phyloP scores from a whole-genome alignment of 768 basidiomycete species.

The Kwoniella shandongensis region DNA sequence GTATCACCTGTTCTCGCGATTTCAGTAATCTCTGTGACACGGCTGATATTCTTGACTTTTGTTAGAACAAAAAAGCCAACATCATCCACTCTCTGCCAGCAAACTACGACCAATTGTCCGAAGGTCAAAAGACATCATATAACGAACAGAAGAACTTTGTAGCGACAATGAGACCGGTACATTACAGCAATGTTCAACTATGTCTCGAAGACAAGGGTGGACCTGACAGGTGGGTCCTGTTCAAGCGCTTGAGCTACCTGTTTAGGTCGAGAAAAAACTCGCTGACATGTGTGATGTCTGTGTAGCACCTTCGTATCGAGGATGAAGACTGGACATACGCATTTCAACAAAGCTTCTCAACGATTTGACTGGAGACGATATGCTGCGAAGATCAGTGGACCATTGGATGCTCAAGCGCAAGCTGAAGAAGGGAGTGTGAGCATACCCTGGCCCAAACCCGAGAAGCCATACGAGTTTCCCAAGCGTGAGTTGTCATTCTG shows the following conservation, averaged over 20 bases:
- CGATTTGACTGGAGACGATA: conserved; percentile 37
- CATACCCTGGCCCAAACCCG: conserved; percentile 38
- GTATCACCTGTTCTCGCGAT: conserved; percentile 12
- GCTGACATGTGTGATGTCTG: too few species aligned
- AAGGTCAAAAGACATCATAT: conserved; percentile 29
- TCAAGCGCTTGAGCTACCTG: not conserved
- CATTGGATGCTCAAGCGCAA: conserved; percentile 18
- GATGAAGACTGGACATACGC: conserved; percentile 36
- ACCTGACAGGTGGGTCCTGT: conserved; percentile 15
- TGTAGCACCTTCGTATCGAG: conserved; percentile 42
- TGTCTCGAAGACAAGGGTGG: conserved; percentile 39
- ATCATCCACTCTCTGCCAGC: conserved; percentile 32
- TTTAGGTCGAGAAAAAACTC: too few species aligned
- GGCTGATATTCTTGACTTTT: not conserved
- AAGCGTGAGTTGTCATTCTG: conserved; percentile 5
- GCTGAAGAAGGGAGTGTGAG: conserved; percentile 21
- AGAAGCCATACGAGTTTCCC: conserved; percentile 13
- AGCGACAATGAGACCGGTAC: conserved; percentile 37
- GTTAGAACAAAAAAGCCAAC: conserved; percentile 35
- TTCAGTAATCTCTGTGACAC: not conserved
- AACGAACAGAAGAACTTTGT: conserved; percentile 28
- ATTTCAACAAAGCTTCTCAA: conserved; percentile 33
- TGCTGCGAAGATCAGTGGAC: conserved; percentile 39
- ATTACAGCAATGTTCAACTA: conserved; percentile 51
- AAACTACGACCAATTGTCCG: conserved; percentile 25